These are phyloP conservation scores for Phylloporus sp. DNA, from an alignment of 768 basidiomycete genomes.

Conservation along the genomic window DNA sequence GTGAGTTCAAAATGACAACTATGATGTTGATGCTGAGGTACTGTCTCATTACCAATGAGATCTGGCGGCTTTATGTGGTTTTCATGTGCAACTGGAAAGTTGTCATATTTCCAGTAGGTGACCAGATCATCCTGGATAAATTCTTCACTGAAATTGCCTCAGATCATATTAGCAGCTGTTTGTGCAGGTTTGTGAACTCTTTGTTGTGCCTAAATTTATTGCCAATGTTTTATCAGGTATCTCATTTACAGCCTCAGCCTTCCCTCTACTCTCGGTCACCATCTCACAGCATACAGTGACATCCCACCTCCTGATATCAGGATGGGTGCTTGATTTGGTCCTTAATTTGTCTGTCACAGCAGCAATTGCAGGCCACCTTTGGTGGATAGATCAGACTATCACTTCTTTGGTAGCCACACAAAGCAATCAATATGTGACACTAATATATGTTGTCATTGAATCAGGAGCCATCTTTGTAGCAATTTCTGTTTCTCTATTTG, in stretches of 20 bases:
- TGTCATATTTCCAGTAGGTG: background rate
- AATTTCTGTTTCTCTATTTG: background rate
- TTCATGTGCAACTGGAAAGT: background rate
- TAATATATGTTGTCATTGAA: background rate
- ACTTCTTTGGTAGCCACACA: background rate
- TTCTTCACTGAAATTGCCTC: background rate
- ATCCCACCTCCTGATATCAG: background rate
- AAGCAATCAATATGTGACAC: background rate
- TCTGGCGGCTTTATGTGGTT: conserved; percentile 4
- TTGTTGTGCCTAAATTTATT: too few relatives aligned
- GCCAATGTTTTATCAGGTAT: background rate
- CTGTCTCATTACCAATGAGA: background rate
- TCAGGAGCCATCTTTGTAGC: background rate
- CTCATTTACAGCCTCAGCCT: background rate
- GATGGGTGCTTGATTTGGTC: background rate
- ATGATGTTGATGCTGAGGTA: background rate
- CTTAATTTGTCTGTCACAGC: background rate
- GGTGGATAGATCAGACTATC: background rate
- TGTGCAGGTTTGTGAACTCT: too few relatives aligned
- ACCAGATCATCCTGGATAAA: background rate
- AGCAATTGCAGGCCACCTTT: background rate
- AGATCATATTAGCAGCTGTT: background rate
- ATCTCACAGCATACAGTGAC: background rate
- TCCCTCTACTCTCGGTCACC: background rate
- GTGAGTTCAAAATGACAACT: background rate